Base-by-base conservation (phyloP, 2,329 filamentous ascomycete species). In the Cyphellophora europaea region DNA sequence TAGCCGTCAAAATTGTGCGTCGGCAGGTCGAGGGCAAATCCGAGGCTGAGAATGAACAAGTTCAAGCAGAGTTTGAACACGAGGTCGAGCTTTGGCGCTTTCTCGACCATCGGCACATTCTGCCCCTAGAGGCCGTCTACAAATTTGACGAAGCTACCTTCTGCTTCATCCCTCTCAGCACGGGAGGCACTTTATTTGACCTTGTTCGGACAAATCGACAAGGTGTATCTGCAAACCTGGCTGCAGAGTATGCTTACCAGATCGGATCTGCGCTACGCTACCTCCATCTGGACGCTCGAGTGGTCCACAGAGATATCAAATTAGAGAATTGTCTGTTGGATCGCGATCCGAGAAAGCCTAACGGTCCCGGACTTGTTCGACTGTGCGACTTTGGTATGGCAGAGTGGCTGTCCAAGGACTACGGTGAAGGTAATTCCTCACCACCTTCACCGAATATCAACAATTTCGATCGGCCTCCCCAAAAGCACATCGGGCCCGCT, bases 331-430 rank as follows among this genome's bases (percentile, higher is more conserved):
- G 76, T 45, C 66, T 82, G 2, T 49, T 81, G 21, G 74, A 79
- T 46, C 19, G 12, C n/a, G 58, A 58, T 5, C 57, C 63, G 3
- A 52, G 65, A 5, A 64, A 67, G 4, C 64, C 63, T 6, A 55
- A 53, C 1, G 61, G 69, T 23, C 66, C 69, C 11, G 74, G 73
- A 6, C 68, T 69, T 21, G 50, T 82, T 5, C 67, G 78, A 4
- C 63, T 82, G 4, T 80, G 76, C 53, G 77, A 82, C 51, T 82
- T 82, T 49, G 77, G 77, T 31, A 77, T 82, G 62, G 75, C 77
- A 10, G 77, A 81, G 51, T 81, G 77, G 60, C 67, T 80, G 43
- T 65, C 67, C 14, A 68, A 62, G 37, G 74, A 76, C 41, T 65
- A 66, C 40, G 66, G 67, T 14, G 61, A 62, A 16, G 62, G 65